Base-by-base conservation (phyloP, 2,329 filamentous ascomycete genomes). In the Canariomyces notabilis region DNA sequence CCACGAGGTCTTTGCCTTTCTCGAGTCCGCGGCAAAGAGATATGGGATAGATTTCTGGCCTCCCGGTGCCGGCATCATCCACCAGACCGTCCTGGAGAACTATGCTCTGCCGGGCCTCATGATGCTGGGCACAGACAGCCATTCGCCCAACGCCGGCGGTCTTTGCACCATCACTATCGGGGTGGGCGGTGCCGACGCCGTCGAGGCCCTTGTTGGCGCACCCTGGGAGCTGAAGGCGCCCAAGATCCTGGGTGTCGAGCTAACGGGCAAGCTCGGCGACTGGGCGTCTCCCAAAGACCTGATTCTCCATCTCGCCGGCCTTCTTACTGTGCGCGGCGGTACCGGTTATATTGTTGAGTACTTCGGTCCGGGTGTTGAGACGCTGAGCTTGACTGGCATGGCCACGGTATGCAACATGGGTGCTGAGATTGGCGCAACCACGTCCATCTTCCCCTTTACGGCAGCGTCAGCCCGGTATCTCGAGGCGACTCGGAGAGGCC, bases 211-310 rank as follows among this genome's bases (percentile, higher is more conserved):
- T 33, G 93, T 96, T 2, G 90, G 95, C 62, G 89, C 90, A 7
- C 93, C 93, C 0, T 98, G 93, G 93, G 93, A 98, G 70, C 73
- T 98, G 49, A 96, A 95, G 74, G 93, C 93, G 5, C 93, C 93
- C 14, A 89, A 88, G 67, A 76, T 98, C 41, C 71, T 96, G 11
- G 90, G 90, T 60, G 89, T 97, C 8, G 80, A 83, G 61, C 76
- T 97, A 34, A 84, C 84, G 49, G 93, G 93, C 57, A 72, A 87
- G 68, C 78, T 98, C 49, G 87, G 75, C 64, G 89, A 87, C 61
- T 98, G 93, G 93, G 85, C 89, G 1, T 83, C 89, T 19, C 91
- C 93, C 34, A 98, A 98, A 75, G 93, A 98, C 64, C 80, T 98
- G 46, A 98, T 98, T 61, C 74, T 98, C 49, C 79, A 86, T 57